Percentiles rank a stretch among this genome's conserved stretches.
phyloP scores from a whole-genome alignment of 2,329 filamentous ascomycete genomes.

The Hymenoscyphus fraxineus region DNA sequence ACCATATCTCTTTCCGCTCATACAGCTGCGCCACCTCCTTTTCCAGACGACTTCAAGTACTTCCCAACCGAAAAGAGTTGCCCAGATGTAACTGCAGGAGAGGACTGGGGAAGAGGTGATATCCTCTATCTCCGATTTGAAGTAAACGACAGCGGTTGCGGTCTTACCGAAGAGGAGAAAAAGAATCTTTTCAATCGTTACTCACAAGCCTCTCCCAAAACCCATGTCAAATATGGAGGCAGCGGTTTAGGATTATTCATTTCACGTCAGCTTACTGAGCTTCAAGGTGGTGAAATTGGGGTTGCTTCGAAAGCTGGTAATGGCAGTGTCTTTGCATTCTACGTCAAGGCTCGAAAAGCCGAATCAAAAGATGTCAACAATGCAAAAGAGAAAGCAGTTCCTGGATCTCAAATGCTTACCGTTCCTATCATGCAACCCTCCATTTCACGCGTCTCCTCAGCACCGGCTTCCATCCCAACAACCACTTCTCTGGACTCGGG shows the following conservation, averaged over 20 bases:
- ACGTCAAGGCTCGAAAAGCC: slow-evolving; percentile 42
- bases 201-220: slow-evolving; percentile 71
- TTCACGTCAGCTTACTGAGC: slow-evolving; percentile 69
- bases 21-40: slow-evolving; percentile 41
- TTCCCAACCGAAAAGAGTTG: slow-evolving; percentile 53
- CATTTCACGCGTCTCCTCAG: neutral
- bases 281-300: slow-evolving; percentile 72
- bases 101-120: slow-evolving; percentile 69
- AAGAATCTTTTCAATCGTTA: slow-evolving; percentile 75
- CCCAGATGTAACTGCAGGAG: slow-evolving; percentile 18
- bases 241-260: slow-evolving; percentile 78
- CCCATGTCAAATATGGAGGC: slow-evolving; percentile 75
- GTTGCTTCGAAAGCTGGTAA: slow-evolving; percentile 63
- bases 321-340: slow-evolving; percentile 72
- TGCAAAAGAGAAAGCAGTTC: slow-evolving; percentile 54
- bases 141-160: slow-evolving; percentile 72
- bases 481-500: neutral
- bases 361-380: slow-evolving; percentile 34
- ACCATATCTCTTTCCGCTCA: slow-evolving; percentile 35
- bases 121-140: slow-evolving; percentile 68
- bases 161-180: slow-evolving; percentile 66
- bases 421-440: neutral
- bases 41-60: slow-evolving; percentile 40
- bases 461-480: neutral
- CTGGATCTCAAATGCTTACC: slow-evolving; percentile 52